Evolutionary conservation across 257 asterid species (phyloP), one percentile per base, ranked within the genome.

Genomic region (Nicotiana tabacum): DNA sequence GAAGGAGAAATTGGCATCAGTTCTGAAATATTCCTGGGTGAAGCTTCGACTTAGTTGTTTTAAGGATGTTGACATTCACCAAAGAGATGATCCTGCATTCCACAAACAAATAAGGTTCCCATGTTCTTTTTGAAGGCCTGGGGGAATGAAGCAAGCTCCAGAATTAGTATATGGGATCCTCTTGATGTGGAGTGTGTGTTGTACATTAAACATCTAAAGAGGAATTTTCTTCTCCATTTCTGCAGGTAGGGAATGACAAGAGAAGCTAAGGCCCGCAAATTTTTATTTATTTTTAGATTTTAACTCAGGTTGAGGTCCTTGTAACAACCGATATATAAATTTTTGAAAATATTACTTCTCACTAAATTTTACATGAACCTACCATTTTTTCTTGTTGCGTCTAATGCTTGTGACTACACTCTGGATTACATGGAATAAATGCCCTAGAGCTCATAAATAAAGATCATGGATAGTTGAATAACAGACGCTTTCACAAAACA

Each of bases 181-280:
- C 29, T 76, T 27, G 80, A 76, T 76, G 16, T 76, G 64, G 80
- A 51, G 64, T 76, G 64, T 76, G 64, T 27, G 29, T 29, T 76
- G 46, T 76, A 76, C 64, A 76, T 76, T 76, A 76, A 48, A 76
- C 80, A 48, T 48, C 0, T 3, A 16, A 76, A 76, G 64, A 76
- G 64, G 80, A 76, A 15, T 24, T 76, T 15, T 76, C 55, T 76
- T 76, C 80, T 48, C 80, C 65, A 51, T 27, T 76, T 76, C 80
- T 9, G 64, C 80, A 51, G 80, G 64, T 27, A 76, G 64, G 18
- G 46, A 15, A 29, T 57, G 64, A 3, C 9, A 27, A 51, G 43
- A 48, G 17, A 6, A 58, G 29, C 29, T 58, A 58, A 8, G 21
- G 65, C 65, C 65, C 65, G 27, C 10, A 18, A 6, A 5, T 13